Base-by-base conservation (phyloP, 1,284 basidiomycete species). In the Puccinia triticina region DNA sequence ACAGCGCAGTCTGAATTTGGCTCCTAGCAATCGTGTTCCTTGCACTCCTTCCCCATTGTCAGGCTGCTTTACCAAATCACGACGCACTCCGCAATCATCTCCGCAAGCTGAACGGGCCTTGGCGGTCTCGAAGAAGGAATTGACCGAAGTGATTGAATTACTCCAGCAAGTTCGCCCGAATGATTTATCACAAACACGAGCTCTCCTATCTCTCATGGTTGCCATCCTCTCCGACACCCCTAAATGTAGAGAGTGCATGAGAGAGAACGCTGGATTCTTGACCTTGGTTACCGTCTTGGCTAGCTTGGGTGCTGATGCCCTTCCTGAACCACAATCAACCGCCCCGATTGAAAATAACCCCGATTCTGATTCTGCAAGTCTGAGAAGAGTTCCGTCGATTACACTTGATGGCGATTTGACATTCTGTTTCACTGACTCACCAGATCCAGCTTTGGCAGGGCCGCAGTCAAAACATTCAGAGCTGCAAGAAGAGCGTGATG, bases 221-320 rank as follows among this genome's bases (percentile, higher is more conserved):
- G 79, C 79, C 46, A 75, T 82, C 34, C 72, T 82, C 29, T 82
- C 79, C 18, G 79, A 82, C 29, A 73, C 40, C 12, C 69, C 71
- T 26, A 59, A 82, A 34, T 66, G 79, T n/a, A 55, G 71, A 29
- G 79, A 82, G 55, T 74, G 71, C 32, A 82, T 82, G 71, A 43
- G 72, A 82, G 79, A 75, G 59, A 82, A 82, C 46, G 79, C 53
- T 34, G 79, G 79, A n/a, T 75, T 82, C 46, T 82, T 82, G 72
- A 82, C 79, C 61, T 66, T 82, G 48, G 46, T 82, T 10, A 82
- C 79, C 37, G 59, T 82, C 48, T 75, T 82, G 53, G 79, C 79
- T 55, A 82, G 79, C 72, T 82, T 82, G 72, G 67, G 40, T 53
- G 14, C n/a, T 5, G 34, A 46, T 59, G 69, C 26, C 34, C 16